These are phyloP conservation scores for Leishmania major DNA, from an alignment of 208 protist genomes.

Conservation along the genomic window DNA sequence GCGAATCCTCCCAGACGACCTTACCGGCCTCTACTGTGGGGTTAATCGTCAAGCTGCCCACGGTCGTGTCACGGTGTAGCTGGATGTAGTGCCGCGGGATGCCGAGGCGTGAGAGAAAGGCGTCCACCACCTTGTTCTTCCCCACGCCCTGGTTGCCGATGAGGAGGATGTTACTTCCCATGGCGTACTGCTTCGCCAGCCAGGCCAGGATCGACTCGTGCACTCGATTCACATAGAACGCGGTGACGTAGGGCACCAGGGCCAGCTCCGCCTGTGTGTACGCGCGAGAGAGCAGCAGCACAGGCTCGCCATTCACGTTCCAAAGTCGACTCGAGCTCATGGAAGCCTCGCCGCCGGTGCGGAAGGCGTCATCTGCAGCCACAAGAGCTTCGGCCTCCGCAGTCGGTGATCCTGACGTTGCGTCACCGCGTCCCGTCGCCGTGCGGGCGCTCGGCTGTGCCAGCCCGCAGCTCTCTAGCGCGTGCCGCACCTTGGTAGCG, in stretches of 20 bases:
- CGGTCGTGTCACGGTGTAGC: slow-evolving; percentile 94
- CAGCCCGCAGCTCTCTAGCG: slow-evolving; percentile 57
- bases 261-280: slow-evolving; percentile 69
- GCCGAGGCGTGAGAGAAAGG: slow-evolving; percentile 86
- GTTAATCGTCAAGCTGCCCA: slow-evolving; percentile 91
- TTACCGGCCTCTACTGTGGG: slow-evolving; percentile 87
- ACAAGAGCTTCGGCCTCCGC: background rate
- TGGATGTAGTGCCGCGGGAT: slow-evolving; percentile 95
- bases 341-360: background rate
- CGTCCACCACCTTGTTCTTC: slow-evolving; percentile 97
- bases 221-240: slow-evolving; percentile 89
- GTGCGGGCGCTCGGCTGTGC: background rate
- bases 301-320: slow-evolving; percentile 36
- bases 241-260: slow-evolving; percentile 87
- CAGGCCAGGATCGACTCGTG: slow-evolving; percentile 88
- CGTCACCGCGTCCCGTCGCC: background rate
- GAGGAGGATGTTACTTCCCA: slow-evolving; percentile 88
- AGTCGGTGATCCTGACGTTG: background rate
- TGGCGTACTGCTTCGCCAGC: slow-evolving; percentile 88
- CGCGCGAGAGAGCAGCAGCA: slow-evolving; percentile 47
- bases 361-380: background rate
- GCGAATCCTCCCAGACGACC: slow-evolving; percentile 92
- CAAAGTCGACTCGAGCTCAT: slow-evolving; percentile 34
- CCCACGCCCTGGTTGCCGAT: slow-evolving; percentile 96
- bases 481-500: slow-evolving; percentile 60